Evolutionary conservation across 2,329 filamentous ascomycete species (phyloP), one percentile per base, ranked within the genome.

Genomic region (Pleoardoris graminearum): DNA sequence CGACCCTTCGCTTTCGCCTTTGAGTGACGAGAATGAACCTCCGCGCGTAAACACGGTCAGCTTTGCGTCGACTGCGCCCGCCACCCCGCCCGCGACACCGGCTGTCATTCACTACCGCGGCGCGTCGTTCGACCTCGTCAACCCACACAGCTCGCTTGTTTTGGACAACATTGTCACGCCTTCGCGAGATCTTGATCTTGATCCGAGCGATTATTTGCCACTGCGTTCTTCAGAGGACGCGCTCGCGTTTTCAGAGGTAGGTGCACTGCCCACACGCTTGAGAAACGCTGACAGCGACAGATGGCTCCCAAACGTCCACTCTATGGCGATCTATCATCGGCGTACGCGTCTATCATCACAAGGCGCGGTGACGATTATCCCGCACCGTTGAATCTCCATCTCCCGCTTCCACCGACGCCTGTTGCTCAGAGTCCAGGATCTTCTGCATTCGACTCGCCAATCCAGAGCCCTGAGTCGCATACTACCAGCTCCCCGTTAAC

Each of bases 71-170:
- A 58, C 65, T 16, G 64, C 65, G 12, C 69, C 67, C 2, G 68
- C 52, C 12, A 73, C 70, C 4, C 71, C 71, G 19, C 72, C 72
- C 3, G 64, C 67, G 25, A 74, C 72, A 4, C 71, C 72, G 39
- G 71, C 71, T 12, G 67, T 68, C 17, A 61, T 74, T 16, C 71
- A 75, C 51, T 74, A 73, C 51, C 69, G 72, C 21, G 72, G 72
- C 39, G 59, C 71, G 3, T 75, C 72, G 14, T 75, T 75, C 46
- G 71, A 75, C 49, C 50, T 75, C 11, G 65, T 75, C 17, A 75
- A 75, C 41, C 72, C 72, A 3, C 71, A 70, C 60, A 62, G 68
- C 32, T 74, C 72, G 2, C 57, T 75, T 14, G 51, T 65, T 8
- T 53, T 70, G 35, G 69, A 70, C 46, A 61, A 74, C 22, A 69